phyloP scores from a whole-genome alignment of 169 alveolate species.

The Plasmodium coatneyi region DNA sequence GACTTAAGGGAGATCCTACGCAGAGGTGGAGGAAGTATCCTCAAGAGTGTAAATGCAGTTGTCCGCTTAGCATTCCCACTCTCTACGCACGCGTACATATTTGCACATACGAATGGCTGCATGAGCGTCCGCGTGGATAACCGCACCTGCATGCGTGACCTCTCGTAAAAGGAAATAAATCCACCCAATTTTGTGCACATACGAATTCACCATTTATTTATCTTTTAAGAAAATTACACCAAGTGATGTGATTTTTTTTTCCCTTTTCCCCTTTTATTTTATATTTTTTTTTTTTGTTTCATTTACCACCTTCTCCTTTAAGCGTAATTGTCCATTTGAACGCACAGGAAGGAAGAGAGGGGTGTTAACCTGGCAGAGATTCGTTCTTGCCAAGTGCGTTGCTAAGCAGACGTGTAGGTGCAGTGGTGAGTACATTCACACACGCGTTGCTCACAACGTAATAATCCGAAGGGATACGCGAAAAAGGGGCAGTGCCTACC shows the following conservation, averaged over 20 bases:
- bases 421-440: background rate
- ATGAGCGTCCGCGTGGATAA: no score
- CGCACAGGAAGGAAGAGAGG: background rate
- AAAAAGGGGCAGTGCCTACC: background rate
- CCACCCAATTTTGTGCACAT: no score
- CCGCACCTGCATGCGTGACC: no score
- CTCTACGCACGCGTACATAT: background rate
- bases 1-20: background rate
- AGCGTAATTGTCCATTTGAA: background rate
- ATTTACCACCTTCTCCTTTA: background rate
- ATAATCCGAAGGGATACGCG: background rate
- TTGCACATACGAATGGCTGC: background rate
- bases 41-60: background rate
- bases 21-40: background rate
- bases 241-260: background rate
- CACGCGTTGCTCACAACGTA: background rate
- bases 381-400: background rate
- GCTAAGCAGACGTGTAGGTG: background rate
- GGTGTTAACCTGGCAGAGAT: background rate
- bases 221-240: background rate
- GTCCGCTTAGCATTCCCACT: background rate
- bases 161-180: no score
- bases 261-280: background rate
- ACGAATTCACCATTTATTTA: background rate
- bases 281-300: background rate